These are phyloP conservation scores for Neurospora tetraspora DNA, from an alignment of 495 filamentous ascomycete genomes.

Conservation along the genomic window DNA sequence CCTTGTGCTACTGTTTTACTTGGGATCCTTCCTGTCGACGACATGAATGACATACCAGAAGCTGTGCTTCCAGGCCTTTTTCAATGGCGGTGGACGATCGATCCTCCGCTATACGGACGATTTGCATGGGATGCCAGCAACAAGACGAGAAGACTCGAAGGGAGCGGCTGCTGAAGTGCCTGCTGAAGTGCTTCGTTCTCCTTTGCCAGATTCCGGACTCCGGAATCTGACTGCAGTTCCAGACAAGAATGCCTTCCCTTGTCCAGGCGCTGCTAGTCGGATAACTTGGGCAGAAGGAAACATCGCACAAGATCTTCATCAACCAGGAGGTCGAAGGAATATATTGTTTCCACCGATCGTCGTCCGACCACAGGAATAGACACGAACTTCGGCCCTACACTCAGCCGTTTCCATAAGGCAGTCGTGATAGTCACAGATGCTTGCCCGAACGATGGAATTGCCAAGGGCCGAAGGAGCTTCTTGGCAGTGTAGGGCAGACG, in stretches of 20 bases:
- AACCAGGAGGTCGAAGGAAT: neutral
- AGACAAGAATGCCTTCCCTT: neutral
- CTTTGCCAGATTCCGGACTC: neutral
- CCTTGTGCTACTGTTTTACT: neutral
- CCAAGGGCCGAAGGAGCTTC: neutral
- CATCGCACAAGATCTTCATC: neutral
- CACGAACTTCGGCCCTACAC: neutral
- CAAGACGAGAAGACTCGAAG: neutral
- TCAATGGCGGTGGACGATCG: neutral
- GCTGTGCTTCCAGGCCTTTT: neutral
- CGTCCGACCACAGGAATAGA: neutral
- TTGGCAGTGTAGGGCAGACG: neutral
- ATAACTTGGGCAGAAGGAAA: neutral
- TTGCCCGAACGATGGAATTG: neutral
- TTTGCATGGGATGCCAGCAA: neutral
- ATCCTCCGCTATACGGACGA: neutral
- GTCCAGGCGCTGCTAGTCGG: neutral
- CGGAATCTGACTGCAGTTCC: neutral
- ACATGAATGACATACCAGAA: neutral
- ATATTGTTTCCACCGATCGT: neutral
- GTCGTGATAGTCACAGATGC: neutral
- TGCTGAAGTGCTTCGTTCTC: neutral
- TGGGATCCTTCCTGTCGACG: neutral
- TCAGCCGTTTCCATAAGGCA: neutral
- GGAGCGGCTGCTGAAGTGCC: neutral